A percentile compares a stretch with the other conserved stretches of the same genome.
phyloP scores from a whole-genome alignment of 768 basidiomycete genomes.

The Amanita muscaria region DNA sequence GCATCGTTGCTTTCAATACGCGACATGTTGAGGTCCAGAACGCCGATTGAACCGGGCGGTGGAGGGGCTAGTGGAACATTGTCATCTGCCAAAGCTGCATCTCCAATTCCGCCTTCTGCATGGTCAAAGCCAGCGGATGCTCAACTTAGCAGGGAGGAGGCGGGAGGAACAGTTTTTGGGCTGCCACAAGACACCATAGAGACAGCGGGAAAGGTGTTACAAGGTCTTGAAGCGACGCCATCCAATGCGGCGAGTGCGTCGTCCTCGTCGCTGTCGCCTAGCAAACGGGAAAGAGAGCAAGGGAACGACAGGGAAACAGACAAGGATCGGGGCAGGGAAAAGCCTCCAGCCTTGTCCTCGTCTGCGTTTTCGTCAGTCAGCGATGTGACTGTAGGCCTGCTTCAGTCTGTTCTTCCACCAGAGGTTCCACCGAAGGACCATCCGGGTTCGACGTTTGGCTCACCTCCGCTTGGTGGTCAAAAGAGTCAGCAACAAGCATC shows the following conservation, averaged over 20 bases:
- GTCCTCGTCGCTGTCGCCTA: too few species aligned
- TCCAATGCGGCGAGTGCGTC: constrained; percentile 15
- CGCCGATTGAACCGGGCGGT: constrained; percentile 25
- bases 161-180: constrained; percentile 38
- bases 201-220: constrained; percentile 36
- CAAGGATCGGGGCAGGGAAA: too few species aligned
- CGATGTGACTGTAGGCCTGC: constrained; percentile 12
- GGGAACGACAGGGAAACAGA: too few species aligned
- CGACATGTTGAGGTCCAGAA: constrained; percentile 52
- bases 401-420: neutral
- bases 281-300: too few species aligned
- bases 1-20: constrained; percentile 49
- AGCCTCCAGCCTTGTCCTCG: too few species aligned
- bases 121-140: constrained; percentile 56
- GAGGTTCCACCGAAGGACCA: constrained; percentile 19
- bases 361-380: constrained; percentile 21
- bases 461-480: constrained; percentile 6
- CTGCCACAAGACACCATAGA: constrained; percentile 27
- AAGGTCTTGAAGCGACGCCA: constrained; percentile 29
- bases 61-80: constrained; percentile 1
- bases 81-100: neutral
- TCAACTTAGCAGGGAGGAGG: constrained; percentile 40
- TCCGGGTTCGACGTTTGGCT: constrained; percentile 5
- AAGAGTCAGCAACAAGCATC: constrained; percentile 14
- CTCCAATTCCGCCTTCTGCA: constrained; percentile 28